A percentile compares a stretch with the other conserved stretches of the same genome.
Evolutionary conservation across 2,329 filamentous ascomycete species (phyloP).

Genomic region (Podosphaera fusca): DNA sequence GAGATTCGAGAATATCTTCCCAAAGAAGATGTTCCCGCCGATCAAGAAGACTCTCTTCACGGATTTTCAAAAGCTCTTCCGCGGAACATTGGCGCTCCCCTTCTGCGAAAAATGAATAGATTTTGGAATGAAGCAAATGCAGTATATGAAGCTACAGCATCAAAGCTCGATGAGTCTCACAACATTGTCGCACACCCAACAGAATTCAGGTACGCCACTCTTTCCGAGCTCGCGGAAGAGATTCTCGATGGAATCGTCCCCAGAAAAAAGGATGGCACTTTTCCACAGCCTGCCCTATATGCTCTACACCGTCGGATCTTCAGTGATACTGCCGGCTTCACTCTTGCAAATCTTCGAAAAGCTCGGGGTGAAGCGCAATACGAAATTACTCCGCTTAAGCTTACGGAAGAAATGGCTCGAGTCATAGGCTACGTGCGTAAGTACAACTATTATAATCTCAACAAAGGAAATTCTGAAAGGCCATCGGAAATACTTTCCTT

Average conservation of each 20-base stretch:
- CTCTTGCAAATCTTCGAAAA: slow-evolving; percentile 23
- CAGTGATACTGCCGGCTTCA: slow-evolving; percentile 37
- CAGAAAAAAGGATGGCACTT: slow-evolving; percentile 15
- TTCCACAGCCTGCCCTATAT: slow-evolving; percentile 31
- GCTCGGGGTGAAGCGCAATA: slow-evolving; percentile 33
- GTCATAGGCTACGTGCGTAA: slow-evolving; percentile 29
- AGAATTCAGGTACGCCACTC: slow-evolving; percentile 20
- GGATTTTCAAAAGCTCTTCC: slow-evolving; percentile 21
- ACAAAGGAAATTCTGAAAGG: background rate
- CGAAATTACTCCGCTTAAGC: slow-evolving; percentile 32
- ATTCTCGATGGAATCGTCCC: slow-evolving; percentile 15
- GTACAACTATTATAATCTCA: slow-evolving; percentile 14
- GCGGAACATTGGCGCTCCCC: slow-evolving; percentile 20
- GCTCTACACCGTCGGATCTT: slow-evolving; percentile 45
- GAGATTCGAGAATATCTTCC: slow-evolving; percentile 24
- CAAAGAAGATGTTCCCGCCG: slow-evolving; percentile 13
- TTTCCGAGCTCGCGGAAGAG: slow-evolving; percentile 22
- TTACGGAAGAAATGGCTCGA: slow-evolving; percentile 26
- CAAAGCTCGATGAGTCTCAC: slow-evolving; percentile 26
- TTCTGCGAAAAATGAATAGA: slow-evolving; percentile 20
- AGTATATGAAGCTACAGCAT: slow-evolving; percentile 23
- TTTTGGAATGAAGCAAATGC: slow-evolving; percentile 23
- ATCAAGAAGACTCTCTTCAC: slow-evolving; percentile 16
- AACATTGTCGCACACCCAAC: slow-evolving; percentile 20
- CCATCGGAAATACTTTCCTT: slow-evolving; percentile 12